Evolutionary conservation across 2,329 filamentous ascomycete species (phyloP).

Genomic region (Whalleya microplaca): DNA sequence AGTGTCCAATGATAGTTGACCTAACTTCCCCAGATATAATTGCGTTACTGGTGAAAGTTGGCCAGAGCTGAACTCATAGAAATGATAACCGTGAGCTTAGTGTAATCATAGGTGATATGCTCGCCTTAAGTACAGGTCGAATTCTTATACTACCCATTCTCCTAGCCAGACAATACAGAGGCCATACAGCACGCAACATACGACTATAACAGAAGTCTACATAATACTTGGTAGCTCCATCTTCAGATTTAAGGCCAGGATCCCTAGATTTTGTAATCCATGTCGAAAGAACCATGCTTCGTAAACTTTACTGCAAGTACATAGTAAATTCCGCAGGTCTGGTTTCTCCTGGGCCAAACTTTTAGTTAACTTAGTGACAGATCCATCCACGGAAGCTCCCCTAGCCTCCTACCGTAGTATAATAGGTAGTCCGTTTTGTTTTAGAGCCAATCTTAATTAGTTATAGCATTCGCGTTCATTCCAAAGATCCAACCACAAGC

Average conservation of each 20-base stretch:
- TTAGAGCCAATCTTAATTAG: background rate
- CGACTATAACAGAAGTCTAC: constrained; percentile 6
- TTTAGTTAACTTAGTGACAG: background rate
- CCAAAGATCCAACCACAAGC: no score
- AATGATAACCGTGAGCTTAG: no score
- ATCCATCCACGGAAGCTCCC: background rate
- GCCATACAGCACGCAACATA: constrained; percentile 4
- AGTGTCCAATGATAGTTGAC: no score
- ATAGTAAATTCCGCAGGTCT: background rate
- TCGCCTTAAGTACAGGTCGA: no score
- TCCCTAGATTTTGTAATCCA: constrained; percentile 16
- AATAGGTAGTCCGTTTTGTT: background rate
- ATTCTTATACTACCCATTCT: no score
- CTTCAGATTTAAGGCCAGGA: constrained; percentile 14
- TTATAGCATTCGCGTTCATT: no score
- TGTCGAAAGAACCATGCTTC: constrained; percentile 12
- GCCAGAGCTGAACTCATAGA: no score
- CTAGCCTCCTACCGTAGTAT: background rate
- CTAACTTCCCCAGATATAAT: no score
- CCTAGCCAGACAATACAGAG: no score
- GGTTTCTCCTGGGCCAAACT: background rate
- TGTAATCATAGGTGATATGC: no score
- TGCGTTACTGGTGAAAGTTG: no score
- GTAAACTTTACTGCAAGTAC: background rate
- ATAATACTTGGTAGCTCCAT: no score